phyloP scores from a whole-genome alignment of 805 yeast species.

The Cyberlindnera mrakii region DNA sequence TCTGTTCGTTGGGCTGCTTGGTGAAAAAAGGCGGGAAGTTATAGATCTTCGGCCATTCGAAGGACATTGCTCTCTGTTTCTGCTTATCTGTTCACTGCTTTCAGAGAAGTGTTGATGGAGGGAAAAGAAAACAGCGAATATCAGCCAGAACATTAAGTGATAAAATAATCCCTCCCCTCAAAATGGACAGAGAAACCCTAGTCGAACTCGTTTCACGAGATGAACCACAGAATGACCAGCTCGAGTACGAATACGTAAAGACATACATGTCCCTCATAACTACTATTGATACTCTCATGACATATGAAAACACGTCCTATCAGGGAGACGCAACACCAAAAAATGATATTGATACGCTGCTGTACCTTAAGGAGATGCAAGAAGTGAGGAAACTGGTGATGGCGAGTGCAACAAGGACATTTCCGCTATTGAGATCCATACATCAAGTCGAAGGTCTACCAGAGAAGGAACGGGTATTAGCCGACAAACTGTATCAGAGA shows the following conservation, averaged over 20 bases:
- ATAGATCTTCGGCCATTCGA: slow-evolving; percentile 13
- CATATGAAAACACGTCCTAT: slow-evolving; percentile 3
- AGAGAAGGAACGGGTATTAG: slow-evolving; percentile 9
- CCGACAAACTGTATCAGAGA: slow-evolving; percentile 7
- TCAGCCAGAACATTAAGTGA: not conserved
- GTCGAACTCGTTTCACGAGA: not conserved
- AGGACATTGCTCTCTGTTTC: slow-evolving; percentile 2
- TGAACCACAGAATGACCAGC: not conserved
- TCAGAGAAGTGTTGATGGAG: not conserved
- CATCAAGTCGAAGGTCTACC: slow-evolving; percentile 23
- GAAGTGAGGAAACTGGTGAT: slow-evolving; percentile 12
- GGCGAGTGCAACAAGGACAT: slow-evolving; percentile 13
- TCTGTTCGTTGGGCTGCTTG: slow-evolving; percentile 75
- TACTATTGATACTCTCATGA: slow-evolving; percentile 8
- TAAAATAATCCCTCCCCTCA: not conserved
- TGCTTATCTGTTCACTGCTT: too few relatives aligned
- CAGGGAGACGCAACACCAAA: not conserved
- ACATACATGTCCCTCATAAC: slow-evolving; percentile 9
- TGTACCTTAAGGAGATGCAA: slow-evolving; percentile 7
- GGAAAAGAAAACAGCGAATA: not conserved
- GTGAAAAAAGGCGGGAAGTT: slow-evolving; percentile 91
- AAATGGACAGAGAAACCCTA: not conserved
- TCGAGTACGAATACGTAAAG: slow-evolving; percentile 12
- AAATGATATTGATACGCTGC: slow-evolving; percentile 1
- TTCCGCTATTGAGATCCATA: slow-evolving; percentile 18